Percentiles rank a stretch among this genome's conserved stretches.
Evolutionary conservation across 1,284 basidiomycete species (phyloP).

Genomic region (Ceratobasidium sp.): DNA sequence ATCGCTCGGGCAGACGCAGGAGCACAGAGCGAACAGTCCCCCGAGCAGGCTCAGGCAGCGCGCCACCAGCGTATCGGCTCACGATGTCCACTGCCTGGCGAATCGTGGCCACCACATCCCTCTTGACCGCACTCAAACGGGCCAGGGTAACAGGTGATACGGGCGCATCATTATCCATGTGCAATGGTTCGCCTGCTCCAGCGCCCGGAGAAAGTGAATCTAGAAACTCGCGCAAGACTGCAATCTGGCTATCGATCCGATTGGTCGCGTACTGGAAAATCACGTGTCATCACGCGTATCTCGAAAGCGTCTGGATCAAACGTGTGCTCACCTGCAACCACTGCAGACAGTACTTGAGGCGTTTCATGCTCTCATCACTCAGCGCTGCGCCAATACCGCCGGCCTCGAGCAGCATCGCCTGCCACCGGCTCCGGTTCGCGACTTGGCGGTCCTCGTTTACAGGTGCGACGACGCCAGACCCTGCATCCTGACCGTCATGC

Average conservation of each 20-base stretch:
- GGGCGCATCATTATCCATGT: slow-evolving; percentile 56
- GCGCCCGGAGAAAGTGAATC: slow-evolving; percentile 57
- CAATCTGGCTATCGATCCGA: slow-evolving; percentile 88
- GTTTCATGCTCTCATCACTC: slow-evolving; percentile 89
- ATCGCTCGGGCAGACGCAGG: slow-evolving; percentile 81
- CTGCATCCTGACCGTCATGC: slow-evolving; percentile 44
- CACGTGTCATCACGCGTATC: slow-evolving; percentile 41
- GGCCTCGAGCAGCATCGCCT: slow-evolving; percentile 84
- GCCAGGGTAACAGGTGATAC: slow-evolving; percentile 67
- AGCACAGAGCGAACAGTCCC: slow-evolving; percentile 82
- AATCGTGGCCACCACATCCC: slow-evolving; percentile 86
- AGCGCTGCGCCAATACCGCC: slow-evolving; percentile 90
- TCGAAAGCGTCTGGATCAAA: slow-evolving; percentile 10
- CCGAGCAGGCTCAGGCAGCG: slow-evolving; percentile 86
- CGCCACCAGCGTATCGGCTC: slow-evolving; percentile 83
- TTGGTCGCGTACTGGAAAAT: slow-evolving; percentile 78
- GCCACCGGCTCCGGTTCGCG: slow-evolving; percentile 79
- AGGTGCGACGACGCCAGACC: slow-evolving; percentile 37
- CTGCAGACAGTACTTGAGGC: slow-evolving; percentile 85
- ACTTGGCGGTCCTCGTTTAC: slow-evolving; percentile 55
- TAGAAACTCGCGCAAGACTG: slow-evolving; percentile 84
- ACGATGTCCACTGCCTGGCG: slow-evolving; percentile 90
- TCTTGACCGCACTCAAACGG: slow-evolving; percentile 76
- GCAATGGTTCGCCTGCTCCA: slow-evolving; percentile 50
- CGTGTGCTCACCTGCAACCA: slow-evolving; percentile 77